Conservation (phyloP, 495 filamentous ascomycete species). For the Neurospora sp. region DNA sequence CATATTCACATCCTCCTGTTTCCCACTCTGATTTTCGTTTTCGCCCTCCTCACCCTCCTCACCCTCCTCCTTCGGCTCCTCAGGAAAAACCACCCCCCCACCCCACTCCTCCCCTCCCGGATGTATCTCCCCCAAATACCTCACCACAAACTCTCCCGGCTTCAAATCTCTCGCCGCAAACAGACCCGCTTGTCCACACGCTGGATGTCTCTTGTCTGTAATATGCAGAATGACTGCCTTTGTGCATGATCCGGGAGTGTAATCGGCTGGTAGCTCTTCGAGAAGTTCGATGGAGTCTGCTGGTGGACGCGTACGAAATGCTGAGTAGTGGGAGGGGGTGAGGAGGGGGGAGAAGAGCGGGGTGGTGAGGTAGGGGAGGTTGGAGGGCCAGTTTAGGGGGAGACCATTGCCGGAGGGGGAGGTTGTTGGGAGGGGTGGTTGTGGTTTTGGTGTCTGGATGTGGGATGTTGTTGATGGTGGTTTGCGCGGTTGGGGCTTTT, state of each 20-base stretch:
- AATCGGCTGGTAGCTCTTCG: constrained; percentile 25
- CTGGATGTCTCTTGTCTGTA: constrained; percentile 45
- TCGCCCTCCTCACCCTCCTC: too few relatives aligned
- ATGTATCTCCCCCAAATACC: constrained; percentile 59
- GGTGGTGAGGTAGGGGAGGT: constrained; percentile 41
- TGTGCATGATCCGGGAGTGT: constrained; percentile 30
- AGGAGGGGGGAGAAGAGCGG: constrained; percentile 41
- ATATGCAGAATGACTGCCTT: constrained; percentile 48
- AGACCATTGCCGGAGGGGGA: neutral
- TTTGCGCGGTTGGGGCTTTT: neutral
- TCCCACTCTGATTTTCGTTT: too few relatives aligned
- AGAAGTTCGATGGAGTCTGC: constrained; percentile 9
- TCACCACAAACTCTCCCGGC: constrained; percentile 48
- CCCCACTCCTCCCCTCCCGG: constrained; percentile 9
- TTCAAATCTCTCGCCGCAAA: constrained; percentile 49
- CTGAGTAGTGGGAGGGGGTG: constrained; percentile 24
- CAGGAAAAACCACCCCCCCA: neutral
- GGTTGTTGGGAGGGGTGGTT: neutral
- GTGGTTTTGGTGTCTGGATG: too few relatives aligned
- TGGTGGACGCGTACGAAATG: constrained; percentile 25
- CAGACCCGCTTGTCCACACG: constrained; percentile 52
- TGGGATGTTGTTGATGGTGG: too few relatives aligned
- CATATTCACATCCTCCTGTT: too few relatives aligned
- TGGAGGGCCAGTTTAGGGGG: constrained; percentile 51
- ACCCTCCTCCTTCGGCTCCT: too few relatives aligned